Percentiles rank a stretch among this genome's conserved stretches.
Evolutionary conservation across 306 rosid species (phyloP).

Genomic region (Psophocarpus tetragonolobus): DNA sequence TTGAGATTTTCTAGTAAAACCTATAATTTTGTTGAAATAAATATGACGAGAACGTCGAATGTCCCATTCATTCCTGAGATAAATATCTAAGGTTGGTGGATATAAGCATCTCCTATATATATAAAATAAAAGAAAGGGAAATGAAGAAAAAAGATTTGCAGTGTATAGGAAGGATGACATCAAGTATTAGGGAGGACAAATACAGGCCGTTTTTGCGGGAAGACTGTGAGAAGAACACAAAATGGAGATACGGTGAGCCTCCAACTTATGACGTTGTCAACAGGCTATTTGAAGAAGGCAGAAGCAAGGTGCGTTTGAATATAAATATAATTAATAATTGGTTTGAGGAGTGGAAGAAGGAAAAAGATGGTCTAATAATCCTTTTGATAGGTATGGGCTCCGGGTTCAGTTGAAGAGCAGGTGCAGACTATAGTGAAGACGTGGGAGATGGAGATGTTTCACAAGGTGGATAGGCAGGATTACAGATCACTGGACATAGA

Average conservation of each 20-base stretch:
- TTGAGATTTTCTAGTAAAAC: too few species aligned
- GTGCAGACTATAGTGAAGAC: constrained; percentile 60
- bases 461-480: constrained; percentile 41
- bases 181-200: constrained; percentile 40
- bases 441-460: constrained; percentile 69
- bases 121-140: background rate
- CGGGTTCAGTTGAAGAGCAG: constrained; percentile 59
- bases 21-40: too few species aligned
- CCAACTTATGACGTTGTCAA: constrained; percentile 60
- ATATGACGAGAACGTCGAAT: too few species aligned
- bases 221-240: constrained; percentile 56
- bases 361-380: too few species aligned
- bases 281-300: constrained; percentile 65
- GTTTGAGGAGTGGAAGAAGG: too few species aligned
- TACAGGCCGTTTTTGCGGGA: constrained; percentile 46
- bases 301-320: constrained; percentile 72
- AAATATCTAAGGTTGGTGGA: too few species aligned
- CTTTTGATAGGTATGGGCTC: constrained; percentile 68
- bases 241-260: constrained; percentile 60
- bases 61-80: too few species aligned
- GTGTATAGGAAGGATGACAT: constrained; percentile 32
- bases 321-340: too few species aligned
- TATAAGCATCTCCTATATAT: background rate
- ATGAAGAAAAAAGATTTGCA: background rate
- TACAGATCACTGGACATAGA: constrained; percentile 51